These are phyloP conservation scores for Pyrenopolyporus hunteri DNA, from an alignment of 495 filamentous ascomycete species.

Conservation along the genomic window DNA sequence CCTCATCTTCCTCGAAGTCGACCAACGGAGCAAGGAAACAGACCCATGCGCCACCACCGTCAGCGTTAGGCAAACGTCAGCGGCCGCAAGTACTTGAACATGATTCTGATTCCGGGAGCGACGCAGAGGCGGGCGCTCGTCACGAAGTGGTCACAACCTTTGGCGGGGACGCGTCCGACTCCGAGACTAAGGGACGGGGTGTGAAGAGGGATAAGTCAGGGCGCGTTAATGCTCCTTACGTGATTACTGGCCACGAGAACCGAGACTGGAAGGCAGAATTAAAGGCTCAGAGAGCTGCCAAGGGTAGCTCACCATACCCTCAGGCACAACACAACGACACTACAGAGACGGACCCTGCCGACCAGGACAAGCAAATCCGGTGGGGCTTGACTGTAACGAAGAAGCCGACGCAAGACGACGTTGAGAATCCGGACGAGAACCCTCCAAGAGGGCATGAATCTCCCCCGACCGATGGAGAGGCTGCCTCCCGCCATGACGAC, in stretches of 20 bases:
- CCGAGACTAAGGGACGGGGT: conserved; percentile 26
- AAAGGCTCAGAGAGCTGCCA: conserved; percentile 52
- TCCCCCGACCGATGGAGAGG: conserved; percentile 18
- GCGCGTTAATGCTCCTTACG: conserved; percentile 54
- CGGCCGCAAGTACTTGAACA: conserved; percentile 42
- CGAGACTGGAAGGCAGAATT: conserved; percentile 75
- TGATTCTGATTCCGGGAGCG: conserved; percentile 44
- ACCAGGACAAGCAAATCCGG: conserved; percentile 46
- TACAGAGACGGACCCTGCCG: conserved; percentile 48
- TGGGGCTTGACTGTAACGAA: conserved; percentile 54
- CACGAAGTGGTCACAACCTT: conserved; percentile 51
- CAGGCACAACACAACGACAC: conserved; percentile 48
- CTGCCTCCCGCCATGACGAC: conserved; percentile 40
- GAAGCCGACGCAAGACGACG: conserved; percentile 26
- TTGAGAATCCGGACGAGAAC: conserved; percentile 28
- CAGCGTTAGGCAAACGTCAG: conserved; percentile 47
- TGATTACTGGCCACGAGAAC: conserved; percentile 71
- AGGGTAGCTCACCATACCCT: conserved; percentile 59
- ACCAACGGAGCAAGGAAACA: conserved; percentile 38
- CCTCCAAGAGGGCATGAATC: conserved; percentile 34
- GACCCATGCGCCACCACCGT: conserved; percentile 40
- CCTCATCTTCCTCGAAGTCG: conserved; percentile 33
- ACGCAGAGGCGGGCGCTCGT: conserved; percentile 35
- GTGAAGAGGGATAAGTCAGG: conserved; percentile 11
- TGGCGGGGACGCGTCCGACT: conserved; percentile 39